phyloP scores from a whole-genome alignment of 2,329 filamentous ascomycete genomes.

The Blastomyces emzantsi region DNA sequence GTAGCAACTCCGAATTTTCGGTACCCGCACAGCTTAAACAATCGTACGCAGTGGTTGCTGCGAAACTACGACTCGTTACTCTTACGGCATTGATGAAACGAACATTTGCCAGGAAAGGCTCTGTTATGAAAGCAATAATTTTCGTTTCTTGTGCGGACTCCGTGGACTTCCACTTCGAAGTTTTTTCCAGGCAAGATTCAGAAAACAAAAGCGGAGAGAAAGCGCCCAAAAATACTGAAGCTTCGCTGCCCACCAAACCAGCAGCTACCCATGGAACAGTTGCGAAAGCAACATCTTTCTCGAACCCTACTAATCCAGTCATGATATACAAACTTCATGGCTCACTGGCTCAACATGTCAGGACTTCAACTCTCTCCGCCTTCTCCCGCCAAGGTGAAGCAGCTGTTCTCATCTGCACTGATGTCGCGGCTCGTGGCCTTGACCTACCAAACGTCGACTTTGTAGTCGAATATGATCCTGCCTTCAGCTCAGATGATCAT shows the following conservation, averaged over 20 bases:
- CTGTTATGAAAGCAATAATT: conserved; percentile 92
- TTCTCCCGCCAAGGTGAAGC: conserved; percentile 68
- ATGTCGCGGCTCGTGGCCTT: conserved; percentile 89
- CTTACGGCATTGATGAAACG: conserved; percentile 76
- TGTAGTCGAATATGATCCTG: conserved; percentile 92
- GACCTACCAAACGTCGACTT: conserved; percentile 93
- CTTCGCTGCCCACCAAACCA: conserved; percentile 4
- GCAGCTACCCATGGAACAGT: conserved; percentile 32
- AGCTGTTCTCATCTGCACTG: conserved; percentile 81
- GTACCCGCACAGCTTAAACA: conserved; percentile 93
- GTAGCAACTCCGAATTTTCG: conserved; percentile 54
- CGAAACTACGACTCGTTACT: conserved; percentile 84
- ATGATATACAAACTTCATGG: conserved; percentile 81
- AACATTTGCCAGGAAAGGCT: conserved; percentile 77
- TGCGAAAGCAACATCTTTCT: conserved; percentile 59
- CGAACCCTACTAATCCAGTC: conserved; percentile 67
- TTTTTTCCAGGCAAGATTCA: conserved; percentile 49
- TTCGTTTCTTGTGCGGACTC: conserved; percentile 97
- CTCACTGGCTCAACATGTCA: conserved; percentile 76
- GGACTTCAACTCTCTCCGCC: conserved; percentile 73
- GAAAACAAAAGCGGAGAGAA: conserved; percentile 18
- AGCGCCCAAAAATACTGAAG: conserved; percentile 15
- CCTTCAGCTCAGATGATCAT: conserved; percentile 88
- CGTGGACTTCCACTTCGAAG: conserved; percentile 90
- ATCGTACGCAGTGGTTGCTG: conserved; percentile 74